Base-by-base conservation (phyloP, 306 rosid genomes). In the Sophora flavescens region DNA sequence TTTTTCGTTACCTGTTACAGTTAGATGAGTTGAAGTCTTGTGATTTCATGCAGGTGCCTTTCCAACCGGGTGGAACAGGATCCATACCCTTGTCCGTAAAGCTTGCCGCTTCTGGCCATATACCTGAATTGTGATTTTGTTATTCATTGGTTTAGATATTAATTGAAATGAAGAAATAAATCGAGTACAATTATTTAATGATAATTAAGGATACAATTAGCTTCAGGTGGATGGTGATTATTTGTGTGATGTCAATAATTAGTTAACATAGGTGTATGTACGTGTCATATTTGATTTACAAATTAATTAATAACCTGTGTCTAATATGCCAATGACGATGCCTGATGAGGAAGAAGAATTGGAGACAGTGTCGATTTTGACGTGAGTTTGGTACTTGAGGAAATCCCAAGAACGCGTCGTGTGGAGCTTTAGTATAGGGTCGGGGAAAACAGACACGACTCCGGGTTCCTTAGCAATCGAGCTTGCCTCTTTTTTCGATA, bases 371-470 rank as follows among this genome's bases (percentile, higher is more conserved):
- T 87, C 78, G 5, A 89, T 81, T 76, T 81, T 79, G 59, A 86
- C 42, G 14, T 77, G 68, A 3, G 89, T 83, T 78, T 90, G 93
- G 33, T 75, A 58, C 56, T 74, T 61, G 38, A 94, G 86, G 66
- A 94, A 94, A 28, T 90, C 92, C 98, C 98, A 94, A 0, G 98
- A 94, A 75, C 76, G 97, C 65, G 98, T 94, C 4, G 96, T 94
- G 83, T 92, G 93, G 18, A 94, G 91, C 68, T 90, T 59, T 0
- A 92, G 15, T 5, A 89, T 1, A 2, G 90, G 92, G 67, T 94
- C 96, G 10, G 83, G 89, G 22, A 94, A 94, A 7, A 94, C 97
- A 57, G 97, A 92, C 7, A 94, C 88, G 2, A 94, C 98, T 54
- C 97, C 95, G 0, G 91, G 87, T 45, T 78, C 84, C 12, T 72